Evolutionary conservation across 768 basidiomycete species (phyloP).

Genomic region (Hypsizygus marmoreus): DNA sequence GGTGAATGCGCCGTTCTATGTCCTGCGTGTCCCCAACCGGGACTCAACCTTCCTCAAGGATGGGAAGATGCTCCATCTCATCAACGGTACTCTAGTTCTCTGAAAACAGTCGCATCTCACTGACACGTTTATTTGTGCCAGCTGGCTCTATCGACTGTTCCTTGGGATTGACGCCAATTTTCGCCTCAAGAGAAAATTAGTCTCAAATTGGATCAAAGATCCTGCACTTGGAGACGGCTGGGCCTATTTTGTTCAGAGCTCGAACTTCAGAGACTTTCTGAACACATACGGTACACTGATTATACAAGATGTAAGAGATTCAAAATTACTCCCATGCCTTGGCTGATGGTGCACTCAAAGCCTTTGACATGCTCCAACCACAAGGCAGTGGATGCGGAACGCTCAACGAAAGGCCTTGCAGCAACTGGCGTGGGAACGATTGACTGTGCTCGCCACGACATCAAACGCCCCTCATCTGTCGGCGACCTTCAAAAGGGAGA

Average conservation of each 20-base stretch:
- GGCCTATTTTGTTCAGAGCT: conserved; percentile 5
- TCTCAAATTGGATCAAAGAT: conserved; percentile 13
- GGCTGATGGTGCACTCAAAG: not conserved
- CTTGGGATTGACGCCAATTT: conserved; percentile 28
- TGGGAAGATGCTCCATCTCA: conserved; percentile 13
- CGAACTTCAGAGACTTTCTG: conserved; percentile 9
- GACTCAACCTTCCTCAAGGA: conserved; percentile 21
- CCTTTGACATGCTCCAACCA: conserved; percentile 6
- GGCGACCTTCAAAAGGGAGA: conserved; percentile 14
- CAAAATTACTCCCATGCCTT: conserved; percentile 4
- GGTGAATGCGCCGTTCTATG: conserved; percentile 26
- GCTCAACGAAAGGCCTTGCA: conserved; percentile 11
- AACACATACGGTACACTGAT: not conserved
- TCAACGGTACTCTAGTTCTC: conserved; percentile 7
- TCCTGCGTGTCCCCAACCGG: conserved; percentile 28
- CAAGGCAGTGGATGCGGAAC: conserved; percentile 4
- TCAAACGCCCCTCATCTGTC: conserved; percentile 17
- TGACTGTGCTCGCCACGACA: conserved; percentile 16
- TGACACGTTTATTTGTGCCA: too few species aligned
- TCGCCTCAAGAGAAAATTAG: conserved; percentile 18
- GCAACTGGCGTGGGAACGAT: conserved; percentile 20
- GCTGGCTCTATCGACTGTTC: too few species aligned
- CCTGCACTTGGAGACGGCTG: conserved; percentile 11
- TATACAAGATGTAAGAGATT: conserved; percentile 7
- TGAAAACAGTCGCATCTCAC: too few species aligned